These are phyloP conservation scores for Desmodesmus armatus DNA, from an alignment of 139 green algal genomes.

Conservation along the genomic window DNA sequence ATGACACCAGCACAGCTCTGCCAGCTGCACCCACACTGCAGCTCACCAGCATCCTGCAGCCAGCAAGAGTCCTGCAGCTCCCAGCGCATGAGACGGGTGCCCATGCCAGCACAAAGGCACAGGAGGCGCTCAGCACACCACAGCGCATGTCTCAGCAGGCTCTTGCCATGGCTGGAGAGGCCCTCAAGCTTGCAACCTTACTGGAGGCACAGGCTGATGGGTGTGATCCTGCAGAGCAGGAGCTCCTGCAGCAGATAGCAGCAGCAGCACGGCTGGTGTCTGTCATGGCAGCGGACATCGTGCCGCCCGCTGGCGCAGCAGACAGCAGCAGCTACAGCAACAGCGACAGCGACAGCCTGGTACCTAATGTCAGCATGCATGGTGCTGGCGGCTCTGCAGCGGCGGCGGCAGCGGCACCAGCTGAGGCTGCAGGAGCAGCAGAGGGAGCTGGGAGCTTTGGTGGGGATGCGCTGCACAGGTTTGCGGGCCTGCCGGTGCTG, in stretches of 20 bases:
- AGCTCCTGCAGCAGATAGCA: slow-evolving; percentile 20
- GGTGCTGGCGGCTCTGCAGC: neutral
- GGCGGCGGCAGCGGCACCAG: neutral
- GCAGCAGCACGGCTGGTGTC: slow-evolving; percentile 8
- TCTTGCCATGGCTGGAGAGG: neutral
- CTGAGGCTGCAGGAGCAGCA: neutral
- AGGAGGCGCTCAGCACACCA: neutral
- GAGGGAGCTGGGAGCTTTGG: neutral
- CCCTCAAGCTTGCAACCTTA: neutral
- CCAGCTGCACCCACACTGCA: neutral
- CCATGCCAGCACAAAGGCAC: neutral
- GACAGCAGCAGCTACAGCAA: neutral
- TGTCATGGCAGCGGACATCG: slow-evolving; percentile 8
- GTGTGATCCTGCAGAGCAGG: neutral
- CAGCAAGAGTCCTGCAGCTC: neutral
- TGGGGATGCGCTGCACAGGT: slow-evolving; percentile 8
- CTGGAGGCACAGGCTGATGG: neutral
- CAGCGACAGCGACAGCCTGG: neutral
- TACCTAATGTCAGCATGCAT: neutral
- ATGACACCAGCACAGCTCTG: neutral
- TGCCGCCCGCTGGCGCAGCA: neutral
- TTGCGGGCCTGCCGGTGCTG: neutral
- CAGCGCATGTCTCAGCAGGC: slow-evolving; percentile 29
- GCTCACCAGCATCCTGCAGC: neutral
- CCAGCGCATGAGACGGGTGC: neutral